phyloP scores from a whole-genome alignment of 768 basidiomycete species.

The Paxillus ammoniavirescens region DNA sequence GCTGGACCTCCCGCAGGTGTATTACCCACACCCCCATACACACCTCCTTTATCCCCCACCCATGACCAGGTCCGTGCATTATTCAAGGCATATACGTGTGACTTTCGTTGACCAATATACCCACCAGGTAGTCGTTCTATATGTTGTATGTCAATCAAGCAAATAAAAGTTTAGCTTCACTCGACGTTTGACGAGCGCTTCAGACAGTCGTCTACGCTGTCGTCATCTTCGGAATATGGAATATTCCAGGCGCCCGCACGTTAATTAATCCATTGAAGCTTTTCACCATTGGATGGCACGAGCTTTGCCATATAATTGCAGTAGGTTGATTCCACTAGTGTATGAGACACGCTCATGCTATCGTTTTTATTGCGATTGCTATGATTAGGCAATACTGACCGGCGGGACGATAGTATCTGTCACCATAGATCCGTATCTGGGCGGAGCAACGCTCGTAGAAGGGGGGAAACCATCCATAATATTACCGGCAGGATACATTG shows the following conservation, averaged over 20 bases:
- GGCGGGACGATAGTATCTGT: slow-evolving; percentile 78
- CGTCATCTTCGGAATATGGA: slow-evolving; percentile 86
- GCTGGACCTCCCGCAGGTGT: slow-evolving; percentile 35
- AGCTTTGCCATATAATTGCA: slow-evolving; percentile 78
- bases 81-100: slow-evolving; percentile 15
- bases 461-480: slow-evolving; percentile 73
- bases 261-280: slow-evolving; percentile 84
- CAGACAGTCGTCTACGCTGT: slow-evolving; percentile 85
- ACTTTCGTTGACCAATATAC: slow-evolving; percentile 18
- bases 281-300: slow-evolving; percentile 87
- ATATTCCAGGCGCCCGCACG: slow-evolving; percentile 75
- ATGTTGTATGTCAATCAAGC: slow-evolving; percentile 55
- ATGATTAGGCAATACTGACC: slow-evolving; percentile 64
- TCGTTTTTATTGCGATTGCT: not conserved
- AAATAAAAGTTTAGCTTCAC: slow-evolving; percentile 6
- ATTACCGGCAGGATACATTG: slow-evolving; percentile 77
- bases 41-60: slow-evolving; percentile 55
- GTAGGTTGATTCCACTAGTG: slow-evolving; percentile 42
- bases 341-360: slow-evolving; percentile 7
- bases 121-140: slow-evolving; percentile 66
- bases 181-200: slow-evolving; percentile 7
- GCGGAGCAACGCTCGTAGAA: slow-evolving; percentile 62
- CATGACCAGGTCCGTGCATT: slow-evolving; percentile 63
- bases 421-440: slow-evolving; percentile 81
- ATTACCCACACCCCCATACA: slow-evolving; percentile 30